A percentile compares a stretch with the other conserved stretches of the same genome.
phyloP scores from a whole-genome alignment of 176 grass and related monocot genomes.

The Echinochloa phyllopogon region DNA sequence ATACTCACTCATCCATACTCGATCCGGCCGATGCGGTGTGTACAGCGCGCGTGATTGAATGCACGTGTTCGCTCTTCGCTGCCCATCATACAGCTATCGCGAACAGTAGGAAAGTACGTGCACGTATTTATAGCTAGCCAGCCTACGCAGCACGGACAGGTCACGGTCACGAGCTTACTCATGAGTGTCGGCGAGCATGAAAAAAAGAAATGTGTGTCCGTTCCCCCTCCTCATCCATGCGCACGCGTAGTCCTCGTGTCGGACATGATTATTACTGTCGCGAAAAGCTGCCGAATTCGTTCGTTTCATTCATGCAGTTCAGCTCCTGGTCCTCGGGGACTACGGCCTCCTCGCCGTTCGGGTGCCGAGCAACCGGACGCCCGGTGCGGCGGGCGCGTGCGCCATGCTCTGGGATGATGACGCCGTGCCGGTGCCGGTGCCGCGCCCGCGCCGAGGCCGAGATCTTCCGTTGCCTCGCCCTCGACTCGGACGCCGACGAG shows the following conservation, averaged over 20 bases:
- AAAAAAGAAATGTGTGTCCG: not conserved
- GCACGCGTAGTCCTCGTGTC: not conserved
- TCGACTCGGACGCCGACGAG: not conserved
- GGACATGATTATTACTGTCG: not conserved
- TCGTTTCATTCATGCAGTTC: not conserved
- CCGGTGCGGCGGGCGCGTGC: not conserved
- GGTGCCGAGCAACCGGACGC: not conserved
- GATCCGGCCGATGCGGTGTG: not conserved
- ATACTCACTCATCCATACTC: not conserved
- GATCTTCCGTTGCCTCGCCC: not conserved
- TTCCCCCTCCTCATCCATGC: not conserved
- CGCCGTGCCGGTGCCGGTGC: not conserved
- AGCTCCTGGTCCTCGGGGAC: not conserved
- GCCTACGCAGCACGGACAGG: not conserved
- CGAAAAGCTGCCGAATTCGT: not conserved
- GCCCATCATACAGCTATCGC: constrained; percentile 7
- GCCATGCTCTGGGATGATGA: not conserved
- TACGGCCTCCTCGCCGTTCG: not conserved
- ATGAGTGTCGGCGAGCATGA: not conserved
- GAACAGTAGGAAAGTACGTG: not conserved
- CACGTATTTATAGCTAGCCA: constrained; percentile 13
- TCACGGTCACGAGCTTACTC: constrained; percentile 11
- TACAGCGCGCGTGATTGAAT: not conserved
- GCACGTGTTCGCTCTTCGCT: not conserved
- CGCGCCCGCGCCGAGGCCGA: not conserved